phyloP scores from a whole-genome alignment of 2,329 filamentous ascomycete species.

The Thelonectria rubi region DNA sequence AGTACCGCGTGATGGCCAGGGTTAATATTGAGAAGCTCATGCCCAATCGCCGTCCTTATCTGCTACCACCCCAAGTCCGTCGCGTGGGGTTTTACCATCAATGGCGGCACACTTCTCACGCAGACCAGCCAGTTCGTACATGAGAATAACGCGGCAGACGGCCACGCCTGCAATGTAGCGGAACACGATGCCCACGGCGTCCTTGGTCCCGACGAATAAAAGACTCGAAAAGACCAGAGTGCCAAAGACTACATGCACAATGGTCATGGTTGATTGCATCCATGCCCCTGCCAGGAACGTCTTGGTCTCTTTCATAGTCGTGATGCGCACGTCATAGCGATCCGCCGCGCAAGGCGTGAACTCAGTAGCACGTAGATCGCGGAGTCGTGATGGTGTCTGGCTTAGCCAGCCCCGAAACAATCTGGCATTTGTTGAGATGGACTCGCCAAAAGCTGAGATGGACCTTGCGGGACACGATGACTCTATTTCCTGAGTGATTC shows the following conservation, averaged over 20 bases:
- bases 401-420: not conserved
- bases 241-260: slow-evolving; percentile 20
- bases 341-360: slow-evolving; percentile 8
- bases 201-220: slow-evolving; percentile 16
- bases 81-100: too few relatives aligned
- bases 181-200: slow-evolving; percentile 15
- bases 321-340: not conserved
- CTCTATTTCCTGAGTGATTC: not conserved
- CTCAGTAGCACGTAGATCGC: not conserved
- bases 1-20: too few relatives aligned
- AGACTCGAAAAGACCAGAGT: slow-evolving; percentile 15
- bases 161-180: slow-evolving; percentile 15
- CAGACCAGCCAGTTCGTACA: slow-evolving; percentile 3
- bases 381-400: not conserved
- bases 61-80: too few relatives aligned
- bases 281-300: slow-evolving; percentile 6
- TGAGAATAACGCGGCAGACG: slow-evolving; percentile 12
- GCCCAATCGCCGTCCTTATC: too few relatives aligned
- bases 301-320: not conserved
- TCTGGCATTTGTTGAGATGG: not conserved
- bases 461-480: not conserved
- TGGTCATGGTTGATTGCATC: slow-evolving; percentile 13
- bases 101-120: too few relatives aligned
- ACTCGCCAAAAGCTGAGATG: not conserved
- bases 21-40: too few relatives aligned